Conservation (phyloP, 192 early-diverging fungal species). For the Backusella australiensis region DNA sequence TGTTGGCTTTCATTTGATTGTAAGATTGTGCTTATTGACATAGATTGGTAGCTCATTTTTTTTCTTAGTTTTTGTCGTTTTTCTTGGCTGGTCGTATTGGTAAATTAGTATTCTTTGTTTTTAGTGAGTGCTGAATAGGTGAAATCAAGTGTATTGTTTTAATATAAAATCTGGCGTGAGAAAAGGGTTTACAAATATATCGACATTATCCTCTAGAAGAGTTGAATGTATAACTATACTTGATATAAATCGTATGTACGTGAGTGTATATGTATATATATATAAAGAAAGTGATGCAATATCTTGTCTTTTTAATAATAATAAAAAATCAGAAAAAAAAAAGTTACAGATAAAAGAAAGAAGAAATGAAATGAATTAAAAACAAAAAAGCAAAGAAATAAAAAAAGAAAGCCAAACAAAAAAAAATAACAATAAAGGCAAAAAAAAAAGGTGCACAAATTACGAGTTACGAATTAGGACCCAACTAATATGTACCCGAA, state of each 20-base stretch:
- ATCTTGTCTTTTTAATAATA: neutral
- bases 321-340: neutral
- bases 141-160: neutral
- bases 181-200: neutral
- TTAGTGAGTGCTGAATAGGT: neutral
- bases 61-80: neutral
- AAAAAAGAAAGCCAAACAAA: neutral
- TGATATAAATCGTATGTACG: neutral
- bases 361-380: neutral
- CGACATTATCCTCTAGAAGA: neutral
- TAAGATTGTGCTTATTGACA: conserved; percentile 20
- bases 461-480: conserved; percentile 13
- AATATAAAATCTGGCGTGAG: conserved; percentile 6
- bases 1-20: neutral
- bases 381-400: neutral
- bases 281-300: neutral
- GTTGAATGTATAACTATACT: neutral
- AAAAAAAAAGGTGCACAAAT: conserved; percentile 6
- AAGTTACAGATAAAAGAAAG: neutral
- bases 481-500: conserved; percentile 15
- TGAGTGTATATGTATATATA: neutral
- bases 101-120: neutral
- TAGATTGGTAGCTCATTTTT: conserved; percentile 15
- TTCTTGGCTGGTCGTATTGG: neutral
- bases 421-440: neutral